A percentile compares a stretch with the other conserved stretches of the same genome.
Evolutionary conservation across 495 filamentous ascomycete genomes (phyloP).

Genomic region (Penicillium subrubescens): DNA sequence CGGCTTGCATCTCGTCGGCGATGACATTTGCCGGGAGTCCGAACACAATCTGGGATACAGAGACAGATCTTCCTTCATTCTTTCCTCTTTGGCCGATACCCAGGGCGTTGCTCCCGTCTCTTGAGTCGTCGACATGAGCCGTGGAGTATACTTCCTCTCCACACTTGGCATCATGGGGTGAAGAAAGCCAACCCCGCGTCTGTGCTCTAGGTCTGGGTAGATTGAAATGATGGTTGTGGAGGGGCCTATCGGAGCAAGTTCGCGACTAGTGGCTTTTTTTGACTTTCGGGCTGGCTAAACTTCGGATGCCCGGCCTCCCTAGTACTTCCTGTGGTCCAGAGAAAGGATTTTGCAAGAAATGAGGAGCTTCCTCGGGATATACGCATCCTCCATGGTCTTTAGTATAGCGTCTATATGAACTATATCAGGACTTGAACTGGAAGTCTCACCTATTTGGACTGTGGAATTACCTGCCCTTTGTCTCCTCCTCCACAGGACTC

Average conservation of each 20-base stretch:
- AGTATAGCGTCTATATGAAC: background rate
- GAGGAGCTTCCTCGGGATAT: background rate
- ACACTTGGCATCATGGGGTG: background rate
- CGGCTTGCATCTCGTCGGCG: background rate
- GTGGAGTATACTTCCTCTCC: background rate
- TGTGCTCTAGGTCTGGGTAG: background rate
- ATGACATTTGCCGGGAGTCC: background rate
- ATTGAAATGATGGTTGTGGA: background rate
- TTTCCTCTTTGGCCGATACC: conserved; percentile 3
- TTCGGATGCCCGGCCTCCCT: background rate
- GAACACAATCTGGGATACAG: background rate
- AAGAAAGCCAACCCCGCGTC: background rate
- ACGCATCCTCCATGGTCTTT: background rate
- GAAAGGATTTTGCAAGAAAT: background rate
- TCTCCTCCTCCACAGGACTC: background rate
- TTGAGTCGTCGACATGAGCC: background rate
- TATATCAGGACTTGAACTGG: background rate
- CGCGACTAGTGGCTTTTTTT: conserved; percentile 9
- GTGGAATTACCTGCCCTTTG: background rate
- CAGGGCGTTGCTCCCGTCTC: background rate
- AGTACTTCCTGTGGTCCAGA: background rate
- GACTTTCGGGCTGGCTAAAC: conserved; percentile 11
- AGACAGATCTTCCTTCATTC: background rate
- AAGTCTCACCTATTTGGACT: background rate
- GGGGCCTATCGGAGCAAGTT: background rate